Evolutionary conservation across 2,329 filamentous ascomycete genomes (phyloP).

Genomic region (Ascochyta pisi): DNA sequence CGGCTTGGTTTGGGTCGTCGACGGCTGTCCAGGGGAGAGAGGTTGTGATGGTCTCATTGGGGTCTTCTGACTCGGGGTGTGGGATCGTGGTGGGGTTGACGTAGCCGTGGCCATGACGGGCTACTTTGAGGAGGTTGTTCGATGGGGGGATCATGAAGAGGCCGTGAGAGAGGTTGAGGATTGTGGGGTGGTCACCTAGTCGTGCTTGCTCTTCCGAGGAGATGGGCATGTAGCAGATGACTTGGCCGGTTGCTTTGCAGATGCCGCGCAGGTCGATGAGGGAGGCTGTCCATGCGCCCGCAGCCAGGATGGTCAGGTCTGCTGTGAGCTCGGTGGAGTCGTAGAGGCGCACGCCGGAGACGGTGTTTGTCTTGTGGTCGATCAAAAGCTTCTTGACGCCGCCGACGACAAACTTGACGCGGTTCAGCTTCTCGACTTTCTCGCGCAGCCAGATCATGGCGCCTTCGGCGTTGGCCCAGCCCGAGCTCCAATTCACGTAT

Average conservation of each 20-base stretch:
- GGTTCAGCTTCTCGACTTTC: conserved; percentile 61
- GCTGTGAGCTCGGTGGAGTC: conserved; percentile 63
- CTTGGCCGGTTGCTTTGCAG: conserved; percentile 81
- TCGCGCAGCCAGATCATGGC: conserved; percentile 70
- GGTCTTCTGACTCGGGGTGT: conserved; percentile 52
- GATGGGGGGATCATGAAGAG: conserved; percentile 77
- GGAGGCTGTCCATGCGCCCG: conserved; percentile 84
- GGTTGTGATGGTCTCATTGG: conserved; percentile 49
- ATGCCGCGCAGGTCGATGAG: conserved; percentile 80
- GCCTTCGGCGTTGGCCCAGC: conserved; percentile 80
- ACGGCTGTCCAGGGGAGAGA: conserved; percentile 60
- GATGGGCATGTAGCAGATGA: conserved; percentile 78
- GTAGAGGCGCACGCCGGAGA: conserved; percentile 66
- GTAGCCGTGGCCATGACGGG: conserved; percentile 60
- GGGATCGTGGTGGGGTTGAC: conserved; percentile 55
- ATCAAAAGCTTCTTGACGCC: conserved; percentile 57
- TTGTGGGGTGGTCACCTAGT: conserved; percentile 71
- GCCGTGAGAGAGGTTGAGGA: conserved; percentile 74
- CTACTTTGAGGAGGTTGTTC: conserved; percentile 54
- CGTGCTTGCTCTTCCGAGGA: conserved; percentile 71
- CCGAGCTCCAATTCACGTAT: conserved; percentile 75
- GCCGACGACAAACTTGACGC: conserved; percentile 58
- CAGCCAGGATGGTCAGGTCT: conserved; percentile 79
- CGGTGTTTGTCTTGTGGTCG: conserved; percentile 40
- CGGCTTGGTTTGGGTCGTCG: conserved; percentile 53